Base-by-base conservation (phyloP, 768 basidiomycete species). In the Cantharellus anzutake region DNA sequence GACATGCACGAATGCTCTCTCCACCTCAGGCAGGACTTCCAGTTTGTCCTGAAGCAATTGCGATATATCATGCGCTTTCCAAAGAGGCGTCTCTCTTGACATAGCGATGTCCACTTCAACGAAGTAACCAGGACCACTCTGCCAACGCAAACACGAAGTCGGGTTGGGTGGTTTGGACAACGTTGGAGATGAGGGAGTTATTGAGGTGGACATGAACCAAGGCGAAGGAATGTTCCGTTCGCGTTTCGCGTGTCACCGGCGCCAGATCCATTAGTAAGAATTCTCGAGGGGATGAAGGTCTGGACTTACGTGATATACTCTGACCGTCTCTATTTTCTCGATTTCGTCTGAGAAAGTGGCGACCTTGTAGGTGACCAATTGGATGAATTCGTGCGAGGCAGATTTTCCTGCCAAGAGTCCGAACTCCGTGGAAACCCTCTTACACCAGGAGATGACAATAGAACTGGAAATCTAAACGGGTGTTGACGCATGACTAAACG, bases 61-160 rank as follows among this genome's bases (percentile, higher is more conserved):
- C 65, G 84, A 84, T 61, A 88, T 67, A 68, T 91, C 88, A 67
- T 91, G 88, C 29, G 89, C 87, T 29, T 69, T 83, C 82, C 84
- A 88, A 1, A 98, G 73, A 0, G 91, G 88, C 35, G 91, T 96
- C 60, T 80, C 80, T 5, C 83, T 84, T 61, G 83, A 78, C 84
- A 97, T 87, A 50, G 96, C 93, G 52, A 97, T 79, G 69, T 99
- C 96, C 11, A 98, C 77, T 70, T 98, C 96, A 51, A 97, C 92
- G 67, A 92, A 88, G 67, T 91, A 94, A 61, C 89, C 60, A 20
- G 60, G 60, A 16, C 60, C 60, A 34, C 60, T 61, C 60, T 60
- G n/a, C 56, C n/a, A n/a, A n/a, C n/a, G n/a, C n/a, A n/a, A n/a
- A n/a, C n/a, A n/a, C n/a, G n/a, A n/a, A n/a, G n/a, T n/a, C n/a